phyloP scores from a whole-genome alignment of 2,329 filamentous ascomycete species.

The Phoma herbarum region DNA sequence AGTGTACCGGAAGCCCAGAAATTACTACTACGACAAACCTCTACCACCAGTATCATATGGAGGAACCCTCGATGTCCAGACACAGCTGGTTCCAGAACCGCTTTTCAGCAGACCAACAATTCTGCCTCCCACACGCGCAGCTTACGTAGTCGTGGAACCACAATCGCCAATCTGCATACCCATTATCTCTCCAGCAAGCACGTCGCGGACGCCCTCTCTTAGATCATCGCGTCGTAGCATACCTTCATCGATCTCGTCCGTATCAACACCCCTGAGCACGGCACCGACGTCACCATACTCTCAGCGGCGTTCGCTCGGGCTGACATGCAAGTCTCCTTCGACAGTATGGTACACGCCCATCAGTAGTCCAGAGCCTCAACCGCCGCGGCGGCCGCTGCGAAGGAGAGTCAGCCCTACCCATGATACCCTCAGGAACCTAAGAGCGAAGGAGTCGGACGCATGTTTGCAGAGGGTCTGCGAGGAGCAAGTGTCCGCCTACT shows the following conservation, averaged over 20 bases:
- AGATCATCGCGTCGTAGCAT: constrained; percentile 15
- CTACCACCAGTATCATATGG: constrained; percentile 18
- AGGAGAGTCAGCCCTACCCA: constrained; percentile 19
- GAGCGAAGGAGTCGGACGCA: constrained; percentile 47
- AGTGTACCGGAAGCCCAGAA: constrained; percentile 12
- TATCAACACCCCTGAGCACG: constrained; percentile 11
- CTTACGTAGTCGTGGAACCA: constrained; percentile 34
- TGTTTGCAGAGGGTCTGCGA: constrained; percentile 46
- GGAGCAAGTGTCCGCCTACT: constrained; percentile 40
- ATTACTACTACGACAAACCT: constrained; percentile 26
- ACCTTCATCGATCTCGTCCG: constrained; percentile 13
- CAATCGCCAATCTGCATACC: constrained; percentile 27
- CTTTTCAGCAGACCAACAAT: constrained; percentile 38
- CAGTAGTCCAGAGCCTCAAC: constrained; percentile 21
- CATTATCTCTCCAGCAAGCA: constrained; percentile 13
- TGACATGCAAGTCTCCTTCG: constrained; percentile 16
- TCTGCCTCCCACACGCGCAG: constrained; percentile 28
- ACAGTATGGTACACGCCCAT: constrained; percentile 16
- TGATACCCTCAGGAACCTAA: constrained; percentile 43
- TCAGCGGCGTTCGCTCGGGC: constrained; percentile 10
- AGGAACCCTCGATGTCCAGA: constrained; percentile 21
- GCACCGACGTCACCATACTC: constrained; percentile 14
- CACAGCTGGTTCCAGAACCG: constrained; percentile 36
- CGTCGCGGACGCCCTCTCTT: constrained; percentile 11
- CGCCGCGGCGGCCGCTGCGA: constrained; percentile 26